Conservation (phyloP, 768 basidiomycete genomes). For the Russula brevipes region DNA sequence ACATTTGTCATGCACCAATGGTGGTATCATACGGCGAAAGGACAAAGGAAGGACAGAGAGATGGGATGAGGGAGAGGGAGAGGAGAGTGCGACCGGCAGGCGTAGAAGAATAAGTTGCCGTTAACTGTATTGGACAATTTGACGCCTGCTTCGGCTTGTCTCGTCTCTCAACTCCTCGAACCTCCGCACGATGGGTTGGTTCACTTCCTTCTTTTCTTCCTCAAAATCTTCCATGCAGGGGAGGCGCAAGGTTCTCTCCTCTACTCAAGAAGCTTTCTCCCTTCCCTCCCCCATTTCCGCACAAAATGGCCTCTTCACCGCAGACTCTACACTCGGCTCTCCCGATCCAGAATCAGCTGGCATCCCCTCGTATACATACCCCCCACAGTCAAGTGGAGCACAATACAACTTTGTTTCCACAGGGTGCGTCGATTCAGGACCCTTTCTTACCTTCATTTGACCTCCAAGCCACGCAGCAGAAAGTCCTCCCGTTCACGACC, state of each 20-base stretch:
- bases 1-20: no score
- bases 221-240: slow-evolving; percentile 42
- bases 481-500: slow-evolving; percentile 44
- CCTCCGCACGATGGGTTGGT: slow-evolving; percentile 58
- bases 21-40: no score
- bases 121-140: neutral
- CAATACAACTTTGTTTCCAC: slow-evolving; percentile 59
- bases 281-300: slow-evolving; percentile 63
- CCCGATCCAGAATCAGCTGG: slow-evolving; percentile 45
- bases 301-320: slow-evolving; percentile 57
- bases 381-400: slow-evolving; percentile 52
- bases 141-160: neutral
- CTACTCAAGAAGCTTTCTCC: slow-evolving; percentile 85
- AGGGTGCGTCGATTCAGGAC: slow-evolving; percentile 36
- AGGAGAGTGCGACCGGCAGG: neutral
- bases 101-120: no score
- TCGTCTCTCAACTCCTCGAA: neutral
- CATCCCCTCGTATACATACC: slow-evolving; percentile 67
- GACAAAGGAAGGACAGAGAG: neutral
- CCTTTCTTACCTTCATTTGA: slow-evolving; percentile 12
- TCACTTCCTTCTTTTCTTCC: slow-evolving; percentile 57
- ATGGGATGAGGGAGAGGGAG: neutral
- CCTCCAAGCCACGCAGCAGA: slow-evolving; percentile 24
- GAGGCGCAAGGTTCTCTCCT: slow-evolving; percentile 57
- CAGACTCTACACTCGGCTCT: slow-evolving; percentile 43